These are phyloP conservation scores for Ogataea paradorogensis DNA, from an alignment of 805 yeast species.

Conservation along the genomic window DNA sequence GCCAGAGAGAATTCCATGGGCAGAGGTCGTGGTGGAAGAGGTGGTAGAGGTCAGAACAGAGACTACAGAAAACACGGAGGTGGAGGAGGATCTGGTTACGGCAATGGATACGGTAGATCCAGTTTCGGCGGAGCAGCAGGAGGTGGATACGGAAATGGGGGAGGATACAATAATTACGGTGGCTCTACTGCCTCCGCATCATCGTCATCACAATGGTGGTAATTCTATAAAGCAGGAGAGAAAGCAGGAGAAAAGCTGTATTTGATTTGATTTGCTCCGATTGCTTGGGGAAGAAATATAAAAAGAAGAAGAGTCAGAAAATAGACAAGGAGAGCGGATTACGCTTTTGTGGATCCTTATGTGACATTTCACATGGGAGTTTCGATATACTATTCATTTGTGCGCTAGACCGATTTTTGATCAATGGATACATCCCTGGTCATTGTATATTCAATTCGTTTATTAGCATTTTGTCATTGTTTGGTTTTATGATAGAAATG, in stretches of 20 bases:
- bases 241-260: conserved; percentile 4
- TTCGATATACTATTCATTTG: conserved; percentile 13
- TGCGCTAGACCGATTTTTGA: conserved; percentile 13
- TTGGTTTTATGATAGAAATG: conserved; percentile 20
- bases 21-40: conserved; percentile 54
- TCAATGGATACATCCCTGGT: not conserved
- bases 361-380: not conserved
- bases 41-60: conserved; percentile 37
- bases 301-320: conserved; percentile 3
- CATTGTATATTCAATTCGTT: conserved; percentile 14
- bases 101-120: conserved; percentile 25
- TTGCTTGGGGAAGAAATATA: conserved; percentile 19
- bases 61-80: conserved; percentile 48
- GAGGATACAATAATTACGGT: conserved; percentile 16
- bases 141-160: conserved; percentile 27
- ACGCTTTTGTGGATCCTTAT: not conserved
- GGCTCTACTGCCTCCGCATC: conserved; percentile 29
- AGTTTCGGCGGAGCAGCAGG: conserved; percentile 20
- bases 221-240: conserved; percentile 11
- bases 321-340: conserved; percentile 2
- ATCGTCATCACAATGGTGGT: conserved; percentile 36
- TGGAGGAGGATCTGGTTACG: conserved; percentile 28
- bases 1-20: conserved; percentile 70
- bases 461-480: conserved; percentile 18
- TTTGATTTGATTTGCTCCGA: conserved; percentile 6